These are phyloP conservation scores for Podochytrium sp. DNA, from an alignment of 192 early-diverging fungal species.

Conservation along the genomic window DNA sequence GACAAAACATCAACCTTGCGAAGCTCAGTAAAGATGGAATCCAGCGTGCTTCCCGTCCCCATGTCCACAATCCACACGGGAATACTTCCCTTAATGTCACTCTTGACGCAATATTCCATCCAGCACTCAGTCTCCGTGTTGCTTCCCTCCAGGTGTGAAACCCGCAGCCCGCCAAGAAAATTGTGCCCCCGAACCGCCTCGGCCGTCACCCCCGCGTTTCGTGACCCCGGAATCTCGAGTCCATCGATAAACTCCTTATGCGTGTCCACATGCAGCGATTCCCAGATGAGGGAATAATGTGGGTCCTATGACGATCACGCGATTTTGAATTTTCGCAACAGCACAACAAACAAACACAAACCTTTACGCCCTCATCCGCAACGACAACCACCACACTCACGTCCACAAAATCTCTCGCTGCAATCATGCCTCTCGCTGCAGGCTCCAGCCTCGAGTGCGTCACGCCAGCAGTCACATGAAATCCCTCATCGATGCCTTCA, in stretches of 20 bases:
- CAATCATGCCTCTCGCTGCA: slow-evolving; percentile 22
- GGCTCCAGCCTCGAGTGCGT: slow-evolving; percentile 5
- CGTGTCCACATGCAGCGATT: not conserved
- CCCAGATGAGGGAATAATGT: slow-evolving; percentile 16
- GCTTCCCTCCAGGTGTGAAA: not conserved
- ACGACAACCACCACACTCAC: not conserved
- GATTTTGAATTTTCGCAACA: too few relatives aligned
- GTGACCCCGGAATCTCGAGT: not conserved
- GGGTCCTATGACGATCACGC: not conserved
- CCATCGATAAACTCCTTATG: not conserved
- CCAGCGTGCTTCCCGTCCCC: slow-evolving; percentile 8
- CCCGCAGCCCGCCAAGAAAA: not conserved
- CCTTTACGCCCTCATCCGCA: too few relatives aligned
- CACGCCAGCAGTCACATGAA: not conserved
- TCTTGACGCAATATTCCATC: slow-evolving; percentile 19
- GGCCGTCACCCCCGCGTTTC: not conserved
- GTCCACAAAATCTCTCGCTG: slow-evolving; percentile 14
- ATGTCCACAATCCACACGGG: slow-evolving; percentile 25
- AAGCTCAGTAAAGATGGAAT: slow-evolving; percentile 11
- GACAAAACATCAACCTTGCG: not conserved
- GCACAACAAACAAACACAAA: too few relatives aligned
- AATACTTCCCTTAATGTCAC: slow-evolving; percentile 21
- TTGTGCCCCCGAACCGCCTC: slow-evolving; percentile 6
- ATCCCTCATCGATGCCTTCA: not conserved
- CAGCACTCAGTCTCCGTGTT: not conserved